Evolutionary conservation across 169 alveolate genomes (phyloP).

Genomic region (Eimeria brunetti): DNA sequence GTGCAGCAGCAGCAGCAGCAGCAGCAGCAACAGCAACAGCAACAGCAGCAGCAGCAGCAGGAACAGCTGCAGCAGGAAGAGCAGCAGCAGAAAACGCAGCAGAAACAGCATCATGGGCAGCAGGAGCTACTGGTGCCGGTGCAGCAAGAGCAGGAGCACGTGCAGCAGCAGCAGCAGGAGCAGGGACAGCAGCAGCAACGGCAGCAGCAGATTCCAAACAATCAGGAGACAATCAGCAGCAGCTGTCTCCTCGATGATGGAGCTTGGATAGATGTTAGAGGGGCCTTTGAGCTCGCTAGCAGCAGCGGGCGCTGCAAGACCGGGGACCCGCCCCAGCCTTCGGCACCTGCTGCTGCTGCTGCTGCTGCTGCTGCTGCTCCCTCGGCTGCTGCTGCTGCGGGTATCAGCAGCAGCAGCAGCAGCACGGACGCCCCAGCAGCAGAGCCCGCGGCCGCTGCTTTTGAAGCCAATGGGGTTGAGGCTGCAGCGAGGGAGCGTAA

Average conservation of each 20-base stretch:
- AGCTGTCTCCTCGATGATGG: conserved; percentile 43
- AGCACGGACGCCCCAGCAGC: background rate
- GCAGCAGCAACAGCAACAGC: too few relatives aligned
- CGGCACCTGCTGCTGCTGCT: background rate
- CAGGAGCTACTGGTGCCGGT: too few relatives aligned
- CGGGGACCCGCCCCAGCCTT: background rate
- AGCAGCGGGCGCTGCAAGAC: conserved; percentile 27
- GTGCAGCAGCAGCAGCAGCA: background rate
- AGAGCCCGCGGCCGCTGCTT: background rate
- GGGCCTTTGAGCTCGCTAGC: background rate
- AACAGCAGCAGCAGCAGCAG: too few relatives aligned
- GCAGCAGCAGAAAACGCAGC: too few relatives aligned
- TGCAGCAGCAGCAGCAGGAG: conserved; percentile 29
- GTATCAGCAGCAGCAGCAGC: too few relatives aligned
- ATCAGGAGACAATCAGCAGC: background rate
- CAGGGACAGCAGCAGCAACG: background rate
- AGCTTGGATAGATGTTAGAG: background rate
- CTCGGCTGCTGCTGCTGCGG: conserved; percentile 13
- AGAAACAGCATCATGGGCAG: too few relatives aligned
- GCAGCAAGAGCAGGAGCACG: background rate
- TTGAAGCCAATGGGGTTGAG: background rate
- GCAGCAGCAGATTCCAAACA: background rate
- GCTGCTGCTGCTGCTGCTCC: background rate
- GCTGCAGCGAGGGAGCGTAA: too few relatives aligned
- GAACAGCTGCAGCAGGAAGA: too few relatives aligned